A percentile compares a stretch with the other conserved stretches of the same genome.
These are phyloP conservation scores for Tulasnella sp. DNA, from an alignment of 768 basidiomycete species.

Conservation along the genomic window DNA sequence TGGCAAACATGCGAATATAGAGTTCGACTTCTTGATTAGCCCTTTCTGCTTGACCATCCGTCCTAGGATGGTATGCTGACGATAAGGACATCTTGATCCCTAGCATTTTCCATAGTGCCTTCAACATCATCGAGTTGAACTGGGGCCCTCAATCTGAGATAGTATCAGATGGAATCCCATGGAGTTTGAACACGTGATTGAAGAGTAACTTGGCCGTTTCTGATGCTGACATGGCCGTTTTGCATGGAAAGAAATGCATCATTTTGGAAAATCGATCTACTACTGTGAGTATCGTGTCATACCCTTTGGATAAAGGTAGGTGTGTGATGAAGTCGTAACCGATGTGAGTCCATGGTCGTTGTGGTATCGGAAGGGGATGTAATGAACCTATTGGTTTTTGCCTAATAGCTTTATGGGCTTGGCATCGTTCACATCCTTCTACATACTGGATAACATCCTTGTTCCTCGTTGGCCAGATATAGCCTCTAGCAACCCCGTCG, in stretches of 20 bases:
- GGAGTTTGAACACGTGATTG: slow-evolving; percentile 6
- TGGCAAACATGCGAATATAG: too few relatives aligned
- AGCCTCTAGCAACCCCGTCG: slow-evolving; percentile 20
- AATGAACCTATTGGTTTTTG: slow-evolving; percentile 17
- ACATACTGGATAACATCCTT: slow-evolving; percentile 21
- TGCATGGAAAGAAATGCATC: background rate
- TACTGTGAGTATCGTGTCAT: slow-evolving; percentile 5
- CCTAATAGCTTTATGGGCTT: slow-evolving; percentile 16
- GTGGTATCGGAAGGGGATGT: slow-evolving; percentile 15
- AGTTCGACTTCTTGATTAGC: too few relatives aligned
- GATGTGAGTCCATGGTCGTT: slow-evolving; percentile 3
- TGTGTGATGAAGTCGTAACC: background rate
- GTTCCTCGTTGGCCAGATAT: slow-evolving; percentile 25
- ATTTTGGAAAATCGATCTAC: slow-evolving; percentile 6
- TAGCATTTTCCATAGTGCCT: too few relatives aligned
- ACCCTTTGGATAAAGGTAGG: background rate
- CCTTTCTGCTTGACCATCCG: too few relatives aligned
- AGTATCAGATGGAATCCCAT: background rate
- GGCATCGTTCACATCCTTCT: slow-evolving; percentile 23
- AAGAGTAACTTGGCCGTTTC: slow-evolving; percentile 1
- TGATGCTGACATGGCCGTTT: too few relatives aligned
- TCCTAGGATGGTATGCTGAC: too few relatives aligned
- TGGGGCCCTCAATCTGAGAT: background rate
- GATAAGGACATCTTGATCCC: too few relatives aligned
- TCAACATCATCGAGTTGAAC: too few relatives aligned